Evolutionary conservation across 805 yeast genomes (phyloP), one percentile per base, ranked within the genome.

Genomic region (Teunomyces pallodes): DNA sequence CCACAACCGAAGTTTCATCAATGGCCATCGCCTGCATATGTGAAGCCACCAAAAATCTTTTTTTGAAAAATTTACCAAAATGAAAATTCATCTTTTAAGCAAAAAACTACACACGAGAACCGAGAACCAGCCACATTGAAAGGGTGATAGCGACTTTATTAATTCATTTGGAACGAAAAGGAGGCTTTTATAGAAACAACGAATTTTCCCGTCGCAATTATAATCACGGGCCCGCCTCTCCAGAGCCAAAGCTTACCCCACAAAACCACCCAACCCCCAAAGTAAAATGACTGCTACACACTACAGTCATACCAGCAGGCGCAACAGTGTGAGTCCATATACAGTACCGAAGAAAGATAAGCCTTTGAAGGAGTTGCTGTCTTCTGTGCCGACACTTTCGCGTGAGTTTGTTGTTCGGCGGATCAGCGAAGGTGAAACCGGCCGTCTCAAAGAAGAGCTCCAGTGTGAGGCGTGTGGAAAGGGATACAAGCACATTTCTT

Each of bases 401-500:
- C 66, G 87, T 51, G 86, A 85, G 54, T 86, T 87, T 65, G 95
- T 88, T 3, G 92, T 86, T 12, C 75, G 96, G 52, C 74, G 96
- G 47, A 87, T 87, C 46, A 81, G 88, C 43, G 96, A 88, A 64
- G 96, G 96, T 42, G 95, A 87, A 62, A 81, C 90, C 3, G 95
- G 95, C 17, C 70, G 96, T 42, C 74, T 87, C 43, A 89, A 88
- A 64, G 95, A 89, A 61, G 91, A 86, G 60, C 76, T 89, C 53
- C 84, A 84, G 59, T 89, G 96, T 70, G 95, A 90, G 65, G 89
- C 94, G 3, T 89, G 96, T 59, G 96, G 96, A 3, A 89, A 89
- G 65, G 95, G 94, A 17, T 89, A 89, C 64, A 90, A 88, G 63
- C 96, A 89, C 68, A 86, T 89, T 5, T 83, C 90, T 0, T 84